These are phyloP conservation scores for Pistacia atlantica DNA, from an alignment of 345 rosid species.

Conservation along the genomic window DNA sequence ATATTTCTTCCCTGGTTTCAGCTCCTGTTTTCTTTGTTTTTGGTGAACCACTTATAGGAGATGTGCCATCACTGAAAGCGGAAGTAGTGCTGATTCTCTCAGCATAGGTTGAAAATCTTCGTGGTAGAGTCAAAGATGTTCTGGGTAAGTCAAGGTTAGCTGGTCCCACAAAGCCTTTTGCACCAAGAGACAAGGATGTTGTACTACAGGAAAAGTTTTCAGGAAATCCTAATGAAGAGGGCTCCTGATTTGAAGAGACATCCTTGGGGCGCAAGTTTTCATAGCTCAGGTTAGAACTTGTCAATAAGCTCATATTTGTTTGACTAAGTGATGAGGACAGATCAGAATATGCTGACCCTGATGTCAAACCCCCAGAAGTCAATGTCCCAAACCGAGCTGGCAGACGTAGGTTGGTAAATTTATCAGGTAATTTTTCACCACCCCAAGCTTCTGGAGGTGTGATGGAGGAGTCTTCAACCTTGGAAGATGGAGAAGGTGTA, in stretches of 20 bases:
- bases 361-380: slow-evolving; percentile 55
- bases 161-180: slow-evolving; percentile 47
- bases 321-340: slow-evolving; percentile 54
- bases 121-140: slow-evolving; percentile 56
- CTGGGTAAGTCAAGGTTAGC: slow-evolving; percentile 54
- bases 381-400: slow-evolving; percentile 64
- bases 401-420: slow-evolving; percentile 52
- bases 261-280: slow-evolving; percentile 58
- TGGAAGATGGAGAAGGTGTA: slow-evolving; percentile 66
- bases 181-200: slow-evolving; percentile 40
- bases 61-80: slow-evolving; percentile 67
- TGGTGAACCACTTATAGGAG: slow-evolving; percentile 64
- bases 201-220: slow-evolving; percentile 63
- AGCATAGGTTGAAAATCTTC: slow-evolving; percentile 71
- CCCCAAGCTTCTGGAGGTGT: slow-evolving; percentile 99
- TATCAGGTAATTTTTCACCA: slow-evolving; percentile 84
- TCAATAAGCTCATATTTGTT: slow-evolving; percentile 41
- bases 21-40: slow-evolving; percentile 91
- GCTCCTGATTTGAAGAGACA: slow-evolving; percentile 48
- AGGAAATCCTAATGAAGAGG: slow-evolving; percentile 47
- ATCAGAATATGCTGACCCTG: slow-evolving; percentile 70
- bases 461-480: slow-evolving; percentile 71
- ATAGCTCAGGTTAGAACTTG: slow-evolving; percentile 39
- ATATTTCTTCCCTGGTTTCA: slow-evolving; percentile 76
- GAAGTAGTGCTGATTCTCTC: slow-evolving; percentile 89